Percentiles rank a stretch among this genome's conserved stretches.
Evolutionary conservation across 306 rosid genomes (phyloP).

Genomic region (Glycine latifolia): DNA sequence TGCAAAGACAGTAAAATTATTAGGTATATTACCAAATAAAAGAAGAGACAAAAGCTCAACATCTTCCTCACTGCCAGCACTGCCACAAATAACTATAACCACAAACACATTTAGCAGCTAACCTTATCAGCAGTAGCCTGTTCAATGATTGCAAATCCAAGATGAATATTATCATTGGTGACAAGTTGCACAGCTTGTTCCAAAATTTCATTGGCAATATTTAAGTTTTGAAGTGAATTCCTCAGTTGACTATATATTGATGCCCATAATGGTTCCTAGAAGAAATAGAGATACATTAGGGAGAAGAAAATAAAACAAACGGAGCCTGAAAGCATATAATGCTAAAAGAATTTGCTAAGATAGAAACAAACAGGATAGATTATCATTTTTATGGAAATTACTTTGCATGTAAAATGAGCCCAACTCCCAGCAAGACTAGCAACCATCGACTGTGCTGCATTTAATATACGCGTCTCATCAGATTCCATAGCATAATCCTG

Average conservation of each 20-base stretch:
- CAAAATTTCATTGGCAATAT: constrained; percentile 67
- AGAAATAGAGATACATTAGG: constrained; percentile 40
- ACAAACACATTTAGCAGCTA: constrained; percentile 40
- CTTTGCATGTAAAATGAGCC: constrained; percentile 99
- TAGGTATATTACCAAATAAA: not conserved
- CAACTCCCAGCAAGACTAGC: constrained; percentile 96
- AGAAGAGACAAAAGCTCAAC: constrained; percentile 17
- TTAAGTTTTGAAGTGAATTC: constrained; percentile 79
- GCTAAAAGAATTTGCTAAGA: not conserved
- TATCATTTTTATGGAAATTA: constrained; percentile 41
- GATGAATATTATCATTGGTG: constrained; percentile 97
- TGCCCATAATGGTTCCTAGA: constrained; percentile 86
- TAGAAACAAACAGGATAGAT: constrained; percentile 21
- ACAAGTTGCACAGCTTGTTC: constrained; percentile 96
- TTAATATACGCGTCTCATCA: constrained; percentile 85
- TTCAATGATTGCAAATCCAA: constrained; percentile 96
- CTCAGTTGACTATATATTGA: constrained; percentile 85
- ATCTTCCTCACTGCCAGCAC: not conserved
- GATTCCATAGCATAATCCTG: constrained; percentile 99
- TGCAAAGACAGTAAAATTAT: no score
- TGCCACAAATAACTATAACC: constrained; percentile 25
- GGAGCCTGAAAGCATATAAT: not conserved
- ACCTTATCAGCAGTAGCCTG: constrained; percentile 98
- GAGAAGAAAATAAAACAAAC: constrained; percentile 21
- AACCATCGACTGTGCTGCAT: constrained; percentile 99